phyloP scores from a whole-genome alignment of 2,329 filamentous ascomycete genomes.

The Cryphonectria japonica region DNA sequence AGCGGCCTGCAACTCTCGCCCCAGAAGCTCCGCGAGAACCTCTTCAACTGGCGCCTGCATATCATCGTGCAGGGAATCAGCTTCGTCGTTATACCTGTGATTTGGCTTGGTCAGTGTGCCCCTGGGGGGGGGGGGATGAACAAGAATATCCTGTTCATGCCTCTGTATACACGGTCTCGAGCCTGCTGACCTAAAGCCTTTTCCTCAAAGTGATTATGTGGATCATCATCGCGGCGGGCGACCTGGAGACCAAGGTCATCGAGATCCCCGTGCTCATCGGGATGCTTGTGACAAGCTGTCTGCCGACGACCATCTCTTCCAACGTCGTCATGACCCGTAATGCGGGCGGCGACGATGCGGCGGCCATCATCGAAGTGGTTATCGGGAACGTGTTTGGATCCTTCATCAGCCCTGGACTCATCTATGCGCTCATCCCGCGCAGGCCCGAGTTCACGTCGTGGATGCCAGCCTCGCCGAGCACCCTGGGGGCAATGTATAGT shows the following conservation, averaged over 20 bases:
- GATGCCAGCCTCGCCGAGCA: slow-evolving; percentile 54
- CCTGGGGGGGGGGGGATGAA: too few species aligned
- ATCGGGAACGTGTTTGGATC: slow-evolving; percentile 71
- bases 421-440: slow-evolving; percentile 62
- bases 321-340: slow-evolving; percentile 76
- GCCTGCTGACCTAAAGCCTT: slow-evolving; percentile 27
- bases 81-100: slow-evolving; percentile 67
- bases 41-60: slow-evolving; percentile 70
- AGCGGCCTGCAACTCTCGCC: slow-evolving; percentile 71
- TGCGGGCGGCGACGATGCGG: slow-evolving; percentile 68
- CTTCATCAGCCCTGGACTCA: slow-evolving; percentile 67
- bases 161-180: background rate
- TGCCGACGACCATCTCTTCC: slow-evolving; percentile 73
- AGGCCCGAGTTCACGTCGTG: slow-evolving; percentile 56
- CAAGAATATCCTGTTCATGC: background rate
- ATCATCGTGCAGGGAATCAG: slow-evolving; percentile 68
- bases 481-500: slow-evolving; percentile 65
- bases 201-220: slow-evolving; percentile 46
- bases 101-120: slow-evolving; percentile 56
- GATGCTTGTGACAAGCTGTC: slow-evolving; percentile 67
- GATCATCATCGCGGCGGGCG: slow-evolving; percentile 51
- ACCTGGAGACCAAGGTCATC: slow-evolving; percentile 58
- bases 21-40: slow-evolving; percentile 62
- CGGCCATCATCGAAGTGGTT: slow-evolving; percentile 69
- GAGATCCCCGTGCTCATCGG: slow-evolving; percentile 69